phyloP scores from a whole-genome alignment of 2,329 filamentous ascomycete genomes.

The Diaporthe sp. region DNA sequence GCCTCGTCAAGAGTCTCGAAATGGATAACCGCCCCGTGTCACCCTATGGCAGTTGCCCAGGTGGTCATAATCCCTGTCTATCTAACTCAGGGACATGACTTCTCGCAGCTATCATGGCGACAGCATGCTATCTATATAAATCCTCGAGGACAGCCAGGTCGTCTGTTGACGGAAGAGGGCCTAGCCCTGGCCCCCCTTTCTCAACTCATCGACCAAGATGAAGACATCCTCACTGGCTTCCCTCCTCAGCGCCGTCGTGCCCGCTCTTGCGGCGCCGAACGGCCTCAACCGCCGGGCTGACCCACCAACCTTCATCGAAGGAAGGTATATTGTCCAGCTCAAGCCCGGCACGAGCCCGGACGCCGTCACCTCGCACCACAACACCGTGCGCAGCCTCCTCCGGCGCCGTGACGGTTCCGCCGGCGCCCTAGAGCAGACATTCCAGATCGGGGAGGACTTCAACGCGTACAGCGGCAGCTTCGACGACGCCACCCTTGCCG shows the following conservation, averaged over 20 bases:
- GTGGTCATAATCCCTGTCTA: not conserved
- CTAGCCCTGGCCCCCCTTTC: not conserved
- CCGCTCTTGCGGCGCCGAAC: not conserved
- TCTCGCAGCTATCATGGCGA: not conserved
- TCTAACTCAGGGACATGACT: not conserved
- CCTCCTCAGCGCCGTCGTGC: not conserved
- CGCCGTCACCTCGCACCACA: slow-evolving; percentile 1
- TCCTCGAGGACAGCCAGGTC: no score
- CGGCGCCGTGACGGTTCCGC: slow-evolving; percentile 5
- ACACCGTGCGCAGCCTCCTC: slow-evolving; percentile 10
- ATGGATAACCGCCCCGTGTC: not conserved
- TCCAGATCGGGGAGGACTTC: slow-evolving; percentile 18
- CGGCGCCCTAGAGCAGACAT: slow-evolving; percentile 11
- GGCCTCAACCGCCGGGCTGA: not conserved
- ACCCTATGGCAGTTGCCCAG: not conserved
- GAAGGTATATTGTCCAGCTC: slow-evolving; percentile 13
- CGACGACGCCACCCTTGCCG: slow-evolving; percentile 16
- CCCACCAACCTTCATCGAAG: not conserved
- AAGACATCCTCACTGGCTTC: not conserved
- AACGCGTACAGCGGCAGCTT: slow-evolving; percentile 26
- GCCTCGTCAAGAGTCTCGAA: not conserved
- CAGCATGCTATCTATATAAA: not conserved
- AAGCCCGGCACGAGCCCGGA: slow-evolving; percentile 13
- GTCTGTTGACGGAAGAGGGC: not conserved
- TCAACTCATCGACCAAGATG: slow-evolving; percentile 6